phyloP scores from a whole-genome alignment of 2,329 filamentous ascomycete genomes.

The Claviceps sp. region DNA sequence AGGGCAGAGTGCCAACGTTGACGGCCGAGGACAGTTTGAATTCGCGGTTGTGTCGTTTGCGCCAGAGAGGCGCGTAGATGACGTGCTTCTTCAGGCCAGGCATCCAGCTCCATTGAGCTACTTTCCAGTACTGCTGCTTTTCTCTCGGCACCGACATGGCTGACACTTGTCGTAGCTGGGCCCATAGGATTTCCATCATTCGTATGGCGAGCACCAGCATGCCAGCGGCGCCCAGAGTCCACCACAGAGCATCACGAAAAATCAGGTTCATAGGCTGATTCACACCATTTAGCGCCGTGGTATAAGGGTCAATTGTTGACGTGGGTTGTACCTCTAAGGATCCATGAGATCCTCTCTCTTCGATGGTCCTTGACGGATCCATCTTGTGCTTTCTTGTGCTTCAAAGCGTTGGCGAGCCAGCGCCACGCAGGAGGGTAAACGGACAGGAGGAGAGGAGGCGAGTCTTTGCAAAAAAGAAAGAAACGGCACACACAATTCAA shows the following conservation, averaged over 20 bases:
- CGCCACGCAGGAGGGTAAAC: constrained; percentile 5
- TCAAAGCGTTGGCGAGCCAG: constrained; percentile 8
- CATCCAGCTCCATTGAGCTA: constrained; percentile 45
- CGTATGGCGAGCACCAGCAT: constrained; percentile 40
- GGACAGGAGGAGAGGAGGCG: not conserved
- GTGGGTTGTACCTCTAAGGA: constrained; percentile 21
- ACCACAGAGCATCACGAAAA: constrained; percentile 46
- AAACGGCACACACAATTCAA: not conserved
- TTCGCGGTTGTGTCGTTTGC: constrained; percentile 55
- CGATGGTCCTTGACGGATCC: constrained; percentile 21
- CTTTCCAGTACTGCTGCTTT: constrained; percentile 46
- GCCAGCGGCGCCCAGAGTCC: constrained; percentile 43
- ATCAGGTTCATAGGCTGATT: constrained; percentile 44
- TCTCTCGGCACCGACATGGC: constrained; percentile 40
- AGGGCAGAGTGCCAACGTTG: constrained; percentile 50
- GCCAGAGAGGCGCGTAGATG: constrained; percentile 46
- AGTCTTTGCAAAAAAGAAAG: not conserved
- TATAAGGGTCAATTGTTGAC: constrained; percentile 41
- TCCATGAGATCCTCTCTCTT: constrained; percentile 15
- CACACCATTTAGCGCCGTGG: constrained; percentile 44
- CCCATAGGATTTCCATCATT: constrained; percentile 39
- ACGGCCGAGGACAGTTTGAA: constrained; percentile 46
- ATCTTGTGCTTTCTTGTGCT: constrained; percentile 13
- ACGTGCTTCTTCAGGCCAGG: constrained; percentile 49
- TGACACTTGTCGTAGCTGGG: constrained; percentile 43